Conservation (phyloP, 2,329 filamentous ascomycete species). For the Diaporthe sp. region DNA sequence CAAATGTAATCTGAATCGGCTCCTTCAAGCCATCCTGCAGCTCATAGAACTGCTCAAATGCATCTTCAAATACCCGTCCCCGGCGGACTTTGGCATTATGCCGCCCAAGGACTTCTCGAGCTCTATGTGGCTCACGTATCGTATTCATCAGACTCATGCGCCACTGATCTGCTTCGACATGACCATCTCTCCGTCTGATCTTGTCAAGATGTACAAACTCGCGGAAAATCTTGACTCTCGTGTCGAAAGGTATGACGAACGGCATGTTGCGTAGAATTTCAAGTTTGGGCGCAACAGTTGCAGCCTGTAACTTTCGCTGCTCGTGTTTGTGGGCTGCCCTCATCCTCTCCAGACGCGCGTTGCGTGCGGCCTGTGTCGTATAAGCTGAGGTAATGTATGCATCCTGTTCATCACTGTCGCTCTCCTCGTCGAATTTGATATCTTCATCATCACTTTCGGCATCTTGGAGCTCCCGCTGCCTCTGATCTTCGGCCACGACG, state of each 20-base stretch:
- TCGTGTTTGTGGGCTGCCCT: slow-evolving; percentile 75
- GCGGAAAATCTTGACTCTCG: slow-evolving; percentile 91
- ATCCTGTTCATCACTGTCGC: slow-evolving; percentile 54
- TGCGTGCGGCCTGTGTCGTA: slow-evolving; percentile 37
- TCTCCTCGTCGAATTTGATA: slow-evolving; percentile 57
- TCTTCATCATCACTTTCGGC: slow-evolving; percentile 68
- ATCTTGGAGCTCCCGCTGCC: slow-evolving; percentile 77
- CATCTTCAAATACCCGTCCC: slow-evolving; percentile 86
- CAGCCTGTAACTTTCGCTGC: slow-evolving; percentile 79
- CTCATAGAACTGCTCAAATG: slow-evolving; percentile 84
- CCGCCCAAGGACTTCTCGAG: slow-evolving; percentile 61
- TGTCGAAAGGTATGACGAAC: slow-evolving; percentile 94
- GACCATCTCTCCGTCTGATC: slow-evolving; percentile 75
- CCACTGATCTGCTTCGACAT: slow-evolving; percentile 82
- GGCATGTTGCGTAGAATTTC: slow-evolving; percentile 97
- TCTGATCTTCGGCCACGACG: slow-evolving; percentile 89
- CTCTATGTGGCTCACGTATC: slow-evolving; percentile 46
- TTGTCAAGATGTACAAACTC: slow-evolving; percentile 93
- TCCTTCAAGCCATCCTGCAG: slow-evolving; percentile 90
- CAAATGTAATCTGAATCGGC: slow-evolving; percentile 95
- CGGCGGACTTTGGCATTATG: slow-evolving; percentile 87
- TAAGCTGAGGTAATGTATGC: slow-evolving; percentile 60
- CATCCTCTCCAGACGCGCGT: slow-evolving; percentile 63
- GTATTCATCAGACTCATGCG: slow-evolving; percentile 70
- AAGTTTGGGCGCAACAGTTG: slow-evolving; percentile 85